phyloP scores from a whole-genome alignment of 2,329 filamentous ascomycete species.

The Ophiostoma sp. region DNA sequence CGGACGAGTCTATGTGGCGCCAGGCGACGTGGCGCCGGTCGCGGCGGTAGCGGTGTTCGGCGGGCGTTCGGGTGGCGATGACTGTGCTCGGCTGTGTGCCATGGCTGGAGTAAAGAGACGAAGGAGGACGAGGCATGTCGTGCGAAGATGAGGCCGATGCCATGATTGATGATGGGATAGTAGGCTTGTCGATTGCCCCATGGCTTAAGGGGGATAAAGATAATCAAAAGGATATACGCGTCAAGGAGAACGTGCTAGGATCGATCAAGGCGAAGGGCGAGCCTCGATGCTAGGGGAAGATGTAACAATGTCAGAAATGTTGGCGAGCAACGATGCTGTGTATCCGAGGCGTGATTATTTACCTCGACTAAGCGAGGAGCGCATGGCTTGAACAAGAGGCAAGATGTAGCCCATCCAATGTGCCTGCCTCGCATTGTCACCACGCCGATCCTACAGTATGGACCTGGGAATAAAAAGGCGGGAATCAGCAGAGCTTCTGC shows the following conservation, averaged over 20 bases:
- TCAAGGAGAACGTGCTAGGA: neutral
- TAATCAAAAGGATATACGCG: neutral
- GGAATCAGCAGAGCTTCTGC: neutral
- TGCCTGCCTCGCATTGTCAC: neutral
- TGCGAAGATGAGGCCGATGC: neutral
- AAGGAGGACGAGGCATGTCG: neutral
- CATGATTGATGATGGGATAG: neutral
- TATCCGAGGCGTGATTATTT: neutral
- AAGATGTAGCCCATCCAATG: neutral
- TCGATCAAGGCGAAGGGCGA: neutral
- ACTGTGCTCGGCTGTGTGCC: neutral
- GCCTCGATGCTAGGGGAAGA: neutral
- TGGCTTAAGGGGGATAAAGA: neutral
- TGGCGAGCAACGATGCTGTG: neutral
- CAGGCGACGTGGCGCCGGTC: conserved; percentile 12
- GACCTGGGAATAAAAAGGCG: neutral
- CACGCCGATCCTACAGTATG: neutral
- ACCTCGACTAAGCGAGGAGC: neutral
- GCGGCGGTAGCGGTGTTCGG: neutral
- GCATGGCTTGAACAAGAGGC: neutral
- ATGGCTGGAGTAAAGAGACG: neutral
- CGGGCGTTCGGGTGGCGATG: neutral
- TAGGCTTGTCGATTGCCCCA: neutral
- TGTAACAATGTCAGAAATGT: too few relatives aligned
- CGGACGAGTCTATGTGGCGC: conserved; percentile 26